Evolutionary conservation across 164 flowering plant genomes (phyloP), one percentile per base, ranked within the genome.

Genomic region (Chimonanthus praecox): DNA sequence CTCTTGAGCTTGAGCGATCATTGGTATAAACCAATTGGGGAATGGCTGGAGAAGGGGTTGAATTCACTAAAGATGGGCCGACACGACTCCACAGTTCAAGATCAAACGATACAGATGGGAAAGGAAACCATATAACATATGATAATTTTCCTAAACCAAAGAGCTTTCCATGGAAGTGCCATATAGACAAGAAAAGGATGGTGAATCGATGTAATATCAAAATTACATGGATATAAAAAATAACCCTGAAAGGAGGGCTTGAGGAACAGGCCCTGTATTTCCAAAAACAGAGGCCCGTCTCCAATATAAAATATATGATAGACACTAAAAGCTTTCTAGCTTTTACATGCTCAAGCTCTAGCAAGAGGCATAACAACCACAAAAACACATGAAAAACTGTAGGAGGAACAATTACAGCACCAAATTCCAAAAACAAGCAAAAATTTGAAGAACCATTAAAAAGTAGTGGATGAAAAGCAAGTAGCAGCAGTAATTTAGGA

Each of bases 231-330:
- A 50, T 3, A 62, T 6, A 6, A 70, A 5, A 10, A 70, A 61
- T 21, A 72, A 69, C 72, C 64, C 77, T 71, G 16, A 74, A 67
- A 48, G 75, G 60, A 33, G 2, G 33, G 33, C 33, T 33, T 33
- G 33, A 63, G 66, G 70, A 76, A 72, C 71, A 65, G 62, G 70
- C 60, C 58, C 48, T 64, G 62, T 18, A 73, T 58, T 66, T 45
- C 66, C 61, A 45, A 50, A 70, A 54, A 70, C 47, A 54, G 70
- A 48, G 48, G 54, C 51, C 21, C 18, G n/a, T 70, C 48, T 54
- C 49, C 44, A 54, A n/a, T 63, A 54, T 63, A 18, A 45, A 66
- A 66, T 66, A 66, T 43, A 1, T 0, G 33, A 33, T 33, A 33
- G 33, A 33, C 33, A 33, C 33, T 33, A 33, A 33, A 33, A 33